Base-by-base conservation (phyloP, 805 yeast genomes). In the Yamadazyma ubonensis region DNA sequence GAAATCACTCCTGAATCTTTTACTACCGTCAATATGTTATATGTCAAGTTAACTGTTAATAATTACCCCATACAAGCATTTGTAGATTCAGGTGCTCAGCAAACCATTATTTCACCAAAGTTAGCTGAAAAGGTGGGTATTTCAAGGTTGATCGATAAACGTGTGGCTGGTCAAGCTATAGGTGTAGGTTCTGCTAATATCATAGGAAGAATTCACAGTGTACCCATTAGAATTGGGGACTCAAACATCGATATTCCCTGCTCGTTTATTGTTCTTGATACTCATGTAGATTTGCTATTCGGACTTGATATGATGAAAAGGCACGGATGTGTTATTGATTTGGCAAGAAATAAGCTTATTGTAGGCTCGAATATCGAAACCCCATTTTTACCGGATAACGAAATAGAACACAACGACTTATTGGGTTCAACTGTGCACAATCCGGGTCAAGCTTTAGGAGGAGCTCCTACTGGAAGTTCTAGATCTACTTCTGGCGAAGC, bases 41-140 rank as follows among this genome's bases (percentile, higher is more conserved):
- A 83, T 61, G 79, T 93, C 11, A 72, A 80, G 41, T 71, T 88
- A 29, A 82, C 78, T 49, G 83, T 91, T 26, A 90, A 93, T 53
- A 91, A 93, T 1, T 70, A 73, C 33, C 80, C 82, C 16, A 83
- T 89, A 2, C 86, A 86, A 57, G 98, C 98, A 0, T 88, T 93
- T 67, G 95, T 93, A 4, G 99, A 93, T 58, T 80, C 97, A 0
- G 99, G 99, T 2, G 98, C 99, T 0, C 96, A 89, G 59, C 70
- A 79, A 20, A 89, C 99, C 0, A 82, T 93, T 29, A 78, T 93
- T 54, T 80, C 89, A 22, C 85, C 95, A 1, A 66, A 70, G 29
- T 69, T 90, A 47, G 96, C 96, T 0, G 85, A 83, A 45, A 65
- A 70, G 34, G 78, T 90, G 43, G 85, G 85, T 2, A 64, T 93